Base-by-base conservation (phyloP, 2,329 filamentous ascomycete species). In the Trichoderma sp. region DNA sequence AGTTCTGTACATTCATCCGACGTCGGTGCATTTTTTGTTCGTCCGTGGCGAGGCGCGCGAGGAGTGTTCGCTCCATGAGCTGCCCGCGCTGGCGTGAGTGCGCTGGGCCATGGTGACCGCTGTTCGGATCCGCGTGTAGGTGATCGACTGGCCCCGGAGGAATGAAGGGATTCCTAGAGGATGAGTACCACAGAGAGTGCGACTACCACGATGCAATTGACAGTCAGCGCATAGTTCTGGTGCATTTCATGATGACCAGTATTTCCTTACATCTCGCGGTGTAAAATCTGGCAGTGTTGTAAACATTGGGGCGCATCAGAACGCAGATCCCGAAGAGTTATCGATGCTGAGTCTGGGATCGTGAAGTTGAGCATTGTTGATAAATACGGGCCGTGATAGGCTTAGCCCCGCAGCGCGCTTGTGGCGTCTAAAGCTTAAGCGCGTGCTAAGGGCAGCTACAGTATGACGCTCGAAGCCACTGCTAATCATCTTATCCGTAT, bases 1-100 rank as follows among this genome's bases (percentile, higher is more conserved):
- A 97, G 75, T 94, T 92, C 59, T 91, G 88, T 35, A 98, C 91
- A 73, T 95, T 93, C 59, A 88, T 82, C 76, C 94, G 93, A 58
- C 95, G 92, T 10, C 91, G 87, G 67, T 90, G 87, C 72, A 96
- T 86, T 69, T 89, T 87, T 71, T 89, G 86, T 81, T 98, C 96
- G 77, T 97, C 95, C 53, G 88, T 82, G 31, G 87, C 85, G 13
- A 97, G 87, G 2, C 90, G 85, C 11, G 91, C 87, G 4, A 97
- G 88, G 2, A 87, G 84, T 31, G 90, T 85, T 73, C 86, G 82
- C 76, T 89, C 82, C 71, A 87, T 79, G 68, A 85, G 73, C 72
- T 85, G 83, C 67, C 82, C 78, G 75, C 78, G 76, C 53, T 81
- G 80, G 63, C 81, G 80, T 68, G 78, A 73, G 56, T 77, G 77